Evolutionary conservation across 805 yeast genomes (phyloP).

Genomic region (Cephaloascus fragrans): DNA sequence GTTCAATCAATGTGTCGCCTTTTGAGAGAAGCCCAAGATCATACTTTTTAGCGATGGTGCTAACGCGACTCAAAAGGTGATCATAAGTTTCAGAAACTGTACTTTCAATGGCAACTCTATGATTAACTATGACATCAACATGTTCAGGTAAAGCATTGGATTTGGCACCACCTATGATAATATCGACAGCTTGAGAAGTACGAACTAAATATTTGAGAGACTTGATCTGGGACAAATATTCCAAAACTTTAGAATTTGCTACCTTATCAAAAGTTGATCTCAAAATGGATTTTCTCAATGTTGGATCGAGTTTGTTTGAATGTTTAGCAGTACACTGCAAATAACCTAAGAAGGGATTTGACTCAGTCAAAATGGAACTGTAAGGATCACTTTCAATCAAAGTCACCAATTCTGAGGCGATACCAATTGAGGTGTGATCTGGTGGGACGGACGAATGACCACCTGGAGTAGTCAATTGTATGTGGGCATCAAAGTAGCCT

Average conservation of each 20-base stretch:
- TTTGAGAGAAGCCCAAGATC: conserved; percentile 12
- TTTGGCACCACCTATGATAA: conserved; percentile 26
- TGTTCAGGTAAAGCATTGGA: conserved; percentile 29
- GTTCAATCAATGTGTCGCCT: conserved; percentile 11
- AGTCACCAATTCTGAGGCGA: conserved; percentile 48
- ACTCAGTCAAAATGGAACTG: conserved; percentile 30
- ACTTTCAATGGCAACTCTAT: conserved; percentile 23
- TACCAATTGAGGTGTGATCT: conserved; percentile 72
- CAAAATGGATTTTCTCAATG: conserved; percentile 19
- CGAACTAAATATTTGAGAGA: conserved; percentile 17
- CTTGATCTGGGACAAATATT: conserved; percentile 8
- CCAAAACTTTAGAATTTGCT: conserved; percentile 18
- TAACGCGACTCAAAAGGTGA: conserved; percentile 13
- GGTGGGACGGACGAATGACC: conserved; percentile 83
- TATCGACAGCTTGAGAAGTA: conserved; percentile 24
- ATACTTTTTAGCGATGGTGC: conserved; percentile 16
- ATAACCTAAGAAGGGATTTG: conserved; percentile 50
- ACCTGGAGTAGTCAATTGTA: conserved; percentile 52
- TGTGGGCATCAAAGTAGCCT: conserved; percentile 35
- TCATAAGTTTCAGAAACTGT: conserved; percentile 12
- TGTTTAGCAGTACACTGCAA: conserved; percentile 59
- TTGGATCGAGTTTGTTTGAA: conserved; percentile 12
- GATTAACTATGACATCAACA: conserved; percentile 19
- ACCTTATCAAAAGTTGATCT: conserved; percentile 24
- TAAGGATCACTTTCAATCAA: conserved; percentile 50